A percentile compares a stretch with the other conserved stretches of the same genome.
phyloP scores from a whole-genome alignment of 805 yeast species.

The Barnettozyma sucrosica region DNA sequence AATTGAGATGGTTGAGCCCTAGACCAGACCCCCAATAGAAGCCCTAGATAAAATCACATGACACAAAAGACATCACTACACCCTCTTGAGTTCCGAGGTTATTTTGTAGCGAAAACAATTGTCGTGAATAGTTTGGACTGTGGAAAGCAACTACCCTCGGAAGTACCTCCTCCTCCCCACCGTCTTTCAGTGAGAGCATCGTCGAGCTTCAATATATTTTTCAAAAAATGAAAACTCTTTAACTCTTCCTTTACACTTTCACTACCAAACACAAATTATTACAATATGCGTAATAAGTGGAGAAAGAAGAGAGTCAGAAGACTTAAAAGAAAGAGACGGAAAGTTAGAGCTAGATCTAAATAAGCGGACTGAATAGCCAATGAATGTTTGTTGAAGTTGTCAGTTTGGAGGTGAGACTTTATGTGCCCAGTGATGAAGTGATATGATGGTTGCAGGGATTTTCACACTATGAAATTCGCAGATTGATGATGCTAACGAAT shows the following conservation, averaged over 20 bases:
- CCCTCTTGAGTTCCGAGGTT: conserved; percentile 7
- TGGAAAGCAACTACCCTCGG: conserved; percentile 7
- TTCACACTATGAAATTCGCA: neutral
- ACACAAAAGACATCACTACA: conserved; percentile 2
- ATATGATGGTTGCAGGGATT: neutral
- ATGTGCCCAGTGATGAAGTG: neutral
- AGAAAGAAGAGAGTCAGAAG: conserved; percentile 99
- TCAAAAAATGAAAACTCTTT: conserved; percentile 18
- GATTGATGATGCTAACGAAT: conserved; percentile 1
- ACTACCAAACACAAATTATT: conserved; percentile 15
- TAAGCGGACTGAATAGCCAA: conserved; percentile 48
- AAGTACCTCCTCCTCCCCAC: neutral
- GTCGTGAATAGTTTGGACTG: no score
- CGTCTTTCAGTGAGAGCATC: neutral
- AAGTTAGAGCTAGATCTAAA: conserved; percentile 99
- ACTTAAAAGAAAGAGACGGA: conserved; percentile 99
- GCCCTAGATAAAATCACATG: conserved; percentile 15
- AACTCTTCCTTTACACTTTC: conserved; percentile 11
- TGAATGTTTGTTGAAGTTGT: neutral
- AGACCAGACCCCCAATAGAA: neutral
- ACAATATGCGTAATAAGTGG: conserved; percentile 92
- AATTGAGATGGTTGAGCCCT: conserved; percentile 1
- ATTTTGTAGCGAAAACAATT: neutral
- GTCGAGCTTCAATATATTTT: conserved; percentile 7
- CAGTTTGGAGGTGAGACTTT: neutral